Evolutionary conservation across 169 alveolate genomes (phyloP).

Genomic region (Eimeria necatrix): DNA sequence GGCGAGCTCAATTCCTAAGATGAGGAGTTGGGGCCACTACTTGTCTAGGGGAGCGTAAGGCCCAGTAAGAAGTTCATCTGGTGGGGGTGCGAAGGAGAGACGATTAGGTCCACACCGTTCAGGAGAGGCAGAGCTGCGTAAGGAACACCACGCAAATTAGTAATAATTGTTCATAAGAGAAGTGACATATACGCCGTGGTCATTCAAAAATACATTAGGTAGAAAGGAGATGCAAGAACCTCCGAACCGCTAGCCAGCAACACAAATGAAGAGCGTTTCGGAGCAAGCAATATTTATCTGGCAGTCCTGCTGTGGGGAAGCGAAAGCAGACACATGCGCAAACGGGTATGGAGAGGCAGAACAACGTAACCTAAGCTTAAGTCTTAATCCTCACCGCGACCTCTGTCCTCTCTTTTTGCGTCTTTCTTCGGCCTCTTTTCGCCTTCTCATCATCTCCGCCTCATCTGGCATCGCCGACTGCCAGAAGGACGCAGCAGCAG

Average conservation of each 20-base stretch:
- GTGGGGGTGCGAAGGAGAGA: slow-evolving; percentile 81
- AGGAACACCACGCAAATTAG: not conserved
- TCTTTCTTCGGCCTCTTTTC: slow-evolving; percentile 79
- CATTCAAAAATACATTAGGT: too few relatives aligned
- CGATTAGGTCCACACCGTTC: slow-evolving; percentile 69
- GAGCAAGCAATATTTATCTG: too few relatives aligned
- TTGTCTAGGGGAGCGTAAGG: slow-evolving; percentile 79
- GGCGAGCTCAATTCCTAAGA: too few relatives aligned
- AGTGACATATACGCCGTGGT: not conserved
- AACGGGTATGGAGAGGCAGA: too few relatives aligned
- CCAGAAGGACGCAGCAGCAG: slow-evolving; percentile 78
- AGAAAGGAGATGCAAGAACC: too few relatives aligned
- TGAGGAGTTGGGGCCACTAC: not conserved
- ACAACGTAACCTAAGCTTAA: not conserved
- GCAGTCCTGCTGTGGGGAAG: too few relatives aligned
- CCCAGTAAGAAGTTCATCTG: slow-evolving; percentile 79
- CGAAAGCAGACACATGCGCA: too few relatives aligned
- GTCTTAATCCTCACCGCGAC: slow-evolving; percentile 35
- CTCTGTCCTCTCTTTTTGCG: slow-evolving; percentile 68
- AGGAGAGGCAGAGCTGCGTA: slow-evolving; percentile 78
- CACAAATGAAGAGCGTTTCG: too few relatives aligned
- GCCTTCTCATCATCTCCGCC: slow-evolving; percentile 78
- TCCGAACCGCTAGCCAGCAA: too few relatives aligned
- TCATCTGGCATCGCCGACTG: slow-evolving; percentile 81
- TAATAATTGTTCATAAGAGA: not conserved